Evolutionary conservation across 2,329 filamentous ascomycete species (phyloP).

Genomic region (Tothia fuscella): DNA sequence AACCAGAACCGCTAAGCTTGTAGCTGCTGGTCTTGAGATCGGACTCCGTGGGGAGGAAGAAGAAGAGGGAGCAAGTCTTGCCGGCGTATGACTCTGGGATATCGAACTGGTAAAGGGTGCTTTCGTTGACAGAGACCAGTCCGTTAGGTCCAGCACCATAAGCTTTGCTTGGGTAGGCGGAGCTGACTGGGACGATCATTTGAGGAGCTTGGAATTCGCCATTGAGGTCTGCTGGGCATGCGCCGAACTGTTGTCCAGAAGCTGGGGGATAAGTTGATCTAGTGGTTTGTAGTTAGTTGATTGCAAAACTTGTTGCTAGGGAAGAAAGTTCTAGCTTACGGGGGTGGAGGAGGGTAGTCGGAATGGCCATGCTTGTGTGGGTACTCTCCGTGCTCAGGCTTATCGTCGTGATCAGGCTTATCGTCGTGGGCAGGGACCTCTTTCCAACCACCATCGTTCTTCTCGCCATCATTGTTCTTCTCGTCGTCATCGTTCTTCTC

Average conservation of each 20-base stretch:
- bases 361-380: too few species aligned
- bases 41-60: conserved; percentile 28
- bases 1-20: not conserved
- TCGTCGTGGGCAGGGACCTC: too few species aligned
- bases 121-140: conserved; percentile 26
- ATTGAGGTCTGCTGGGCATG: not conserved
- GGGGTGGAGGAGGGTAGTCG: too few species aligned
- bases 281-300: not conserved
- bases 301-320: too few species aligned
- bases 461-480: too few species aligned
- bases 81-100: conserved; percentile 27
- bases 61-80: conserved; percentile 36
- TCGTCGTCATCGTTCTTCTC: too few species aligned
- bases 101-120: conserved; percentile 36
- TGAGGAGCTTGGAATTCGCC: conserved; percentile 26
- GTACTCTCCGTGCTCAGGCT: too few species aligned
- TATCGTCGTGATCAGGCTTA: too few species aligned
- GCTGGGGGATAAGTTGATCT: too few species aligned
- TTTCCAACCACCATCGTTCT: too few species aligned
- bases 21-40: not conserved
- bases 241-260: not conserved
- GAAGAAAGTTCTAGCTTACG: too few species aligned
- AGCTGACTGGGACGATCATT: conserved; percentile 26
- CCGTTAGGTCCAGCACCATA: conserved; percentile 30
- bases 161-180: conserved; percentile 24